Evolutionary conservation across 345 rosid species (phyloP).

Genomic region (Linum lewisii): DNA sequence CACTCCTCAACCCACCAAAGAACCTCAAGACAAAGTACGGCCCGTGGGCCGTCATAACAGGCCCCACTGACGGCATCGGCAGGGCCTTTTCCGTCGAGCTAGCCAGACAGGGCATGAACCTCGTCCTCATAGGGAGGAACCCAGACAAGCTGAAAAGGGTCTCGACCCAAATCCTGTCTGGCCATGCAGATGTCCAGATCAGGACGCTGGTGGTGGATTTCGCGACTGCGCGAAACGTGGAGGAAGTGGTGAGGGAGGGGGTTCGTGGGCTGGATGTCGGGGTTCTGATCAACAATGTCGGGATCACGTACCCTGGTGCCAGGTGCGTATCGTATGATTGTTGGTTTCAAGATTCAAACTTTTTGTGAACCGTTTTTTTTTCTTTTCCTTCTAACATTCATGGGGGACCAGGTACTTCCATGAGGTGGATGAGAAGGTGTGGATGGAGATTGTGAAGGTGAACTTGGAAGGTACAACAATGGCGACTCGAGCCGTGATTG

Average conservation of each 20-base stretch:
- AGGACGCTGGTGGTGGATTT: constrained; percentile 41
- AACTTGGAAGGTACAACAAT: constrained; percentile 52
- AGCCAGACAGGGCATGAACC: neutral
- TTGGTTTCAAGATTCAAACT: too few species aligned
- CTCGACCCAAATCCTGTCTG: neutral
- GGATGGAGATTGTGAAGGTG: constrained; percentile 58
- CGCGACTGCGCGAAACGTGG: constrained; percentile 14
- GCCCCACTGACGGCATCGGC: neutral
- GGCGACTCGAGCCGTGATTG: constrained; percentile 51
- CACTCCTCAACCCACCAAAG: neutral
- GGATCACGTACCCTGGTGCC: constrained; percentile 71
- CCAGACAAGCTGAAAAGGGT: neutral
- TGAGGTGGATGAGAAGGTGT: constrained; percentile 57
- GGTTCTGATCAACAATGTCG: constrained; percentile 68
- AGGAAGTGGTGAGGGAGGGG: constrained; percentile 33
- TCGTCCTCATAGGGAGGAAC: neutral
- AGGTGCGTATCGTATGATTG: constrained; percentile 5
- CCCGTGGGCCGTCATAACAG: neutral
- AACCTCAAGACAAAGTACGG: neutral
- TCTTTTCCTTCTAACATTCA: too few species aligned
- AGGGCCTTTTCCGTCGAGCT: neutral
- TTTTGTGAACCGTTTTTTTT: too few species aligned
- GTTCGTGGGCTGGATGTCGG: constrained; percentile 54
- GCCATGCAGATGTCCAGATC: constrained; percentile 5
- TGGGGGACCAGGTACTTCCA: constrained; percentile 45